Conservation (phyloP, 2,329 filamentous ascomycete species). For the Trichothecium roseum region DNA sequence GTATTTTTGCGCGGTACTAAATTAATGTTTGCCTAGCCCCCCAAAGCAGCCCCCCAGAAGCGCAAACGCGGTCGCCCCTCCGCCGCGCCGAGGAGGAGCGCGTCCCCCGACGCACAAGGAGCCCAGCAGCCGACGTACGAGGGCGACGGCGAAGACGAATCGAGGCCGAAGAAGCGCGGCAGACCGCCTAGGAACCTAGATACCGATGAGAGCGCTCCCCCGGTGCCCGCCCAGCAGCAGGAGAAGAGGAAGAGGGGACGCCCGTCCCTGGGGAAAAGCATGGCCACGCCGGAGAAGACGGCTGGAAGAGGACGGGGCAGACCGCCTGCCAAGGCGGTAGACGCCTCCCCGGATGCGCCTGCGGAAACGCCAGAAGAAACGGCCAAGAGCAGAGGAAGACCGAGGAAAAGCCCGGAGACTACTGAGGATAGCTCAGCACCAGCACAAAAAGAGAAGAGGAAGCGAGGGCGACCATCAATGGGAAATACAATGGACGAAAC, state of each 20-base stretch:
- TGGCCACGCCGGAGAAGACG: no score
- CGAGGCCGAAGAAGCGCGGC: constrained; percentile 9
- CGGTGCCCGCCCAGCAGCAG: neutral
- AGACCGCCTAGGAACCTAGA: constrained; percentile 5
- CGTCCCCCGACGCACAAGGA: constrained; percentile 10
- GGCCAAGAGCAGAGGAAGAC: neutral
- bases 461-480: neutral
- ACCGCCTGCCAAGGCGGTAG: neutral
- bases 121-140: constrained; percentile 11
- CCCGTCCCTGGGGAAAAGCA: neutral
- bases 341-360: neutral
- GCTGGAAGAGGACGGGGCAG: neutral
- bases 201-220: neutral
- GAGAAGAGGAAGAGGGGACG: constrained; percentile 2
- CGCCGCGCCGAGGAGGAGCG: constrained; percentile 31
- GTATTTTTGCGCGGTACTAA: no score
- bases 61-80: constrained; percentile 32
- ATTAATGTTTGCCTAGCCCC: constrained; percentile 1
- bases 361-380: neutral
- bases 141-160: constrained; percentile 14
- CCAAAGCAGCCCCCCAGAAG: constrained; percentile 19
- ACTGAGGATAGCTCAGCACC: neutral
- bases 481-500: constrained; percentile 9
- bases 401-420: neutral
- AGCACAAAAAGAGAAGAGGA: constrained; percentile 5